phyloP scores from a whole-genome alignment of 2,329 filamentous ascomycete species.

The Phaeoacremonium minimum region DNA sequence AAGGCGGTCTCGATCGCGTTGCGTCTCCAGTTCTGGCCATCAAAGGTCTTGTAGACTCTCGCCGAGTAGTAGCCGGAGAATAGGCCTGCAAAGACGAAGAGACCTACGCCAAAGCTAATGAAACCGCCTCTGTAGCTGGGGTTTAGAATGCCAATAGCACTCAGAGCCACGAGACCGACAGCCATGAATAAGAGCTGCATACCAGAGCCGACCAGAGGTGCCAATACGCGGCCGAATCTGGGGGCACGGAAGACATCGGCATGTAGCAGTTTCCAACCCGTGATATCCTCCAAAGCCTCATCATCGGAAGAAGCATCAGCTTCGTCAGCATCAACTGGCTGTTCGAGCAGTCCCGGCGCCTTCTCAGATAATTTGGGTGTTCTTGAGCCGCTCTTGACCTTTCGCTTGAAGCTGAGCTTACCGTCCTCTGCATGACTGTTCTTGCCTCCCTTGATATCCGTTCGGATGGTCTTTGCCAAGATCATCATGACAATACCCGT shows the following conservation, averaged over 20 bases:
- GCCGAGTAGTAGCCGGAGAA: conserved; percentile 88
- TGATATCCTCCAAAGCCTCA: conserved; percentile 71
- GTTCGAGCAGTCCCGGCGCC: conserved; percentile 55
- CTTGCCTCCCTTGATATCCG: conserved; percentile 72
- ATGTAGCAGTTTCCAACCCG: conserved; percentile 84
- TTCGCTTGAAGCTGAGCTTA: conserved; percentile 51
- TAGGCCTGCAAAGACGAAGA: conserved; percentile 78
- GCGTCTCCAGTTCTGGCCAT: conserved; percentile 67
- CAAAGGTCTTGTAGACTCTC: conserved; percentile 78
- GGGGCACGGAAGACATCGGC: conserved; percentile 84
- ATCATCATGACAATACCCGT: conserved; percentile 80
- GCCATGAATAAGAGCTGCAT: conserved; percentile 85
- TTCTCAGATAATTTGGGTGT: conserved; percentile 47
- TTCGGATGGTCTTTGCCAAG: conserved; percentile 70
- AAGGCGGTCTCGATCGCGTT: conserved; percentile 75
- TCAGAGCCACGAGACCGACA: conserved; percentile 65
- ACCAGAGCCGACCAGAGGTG: conserved; percentile 78
- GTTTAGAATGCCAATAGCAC: conserved; percentile 74
- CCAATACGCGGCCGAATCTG: conserved; percentile 64
- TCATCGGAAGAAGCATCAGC: conserved; percentile 62
- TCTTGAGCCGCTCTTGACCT: conserved; percentile 28
- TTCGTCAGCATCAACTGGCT: conserved; percentile 48
- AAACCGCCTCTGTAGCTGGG: conserved; percentile 89
- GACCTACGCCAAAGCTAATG: conserved; percentile 74
- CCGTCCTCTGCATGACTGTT: conserved; percentile 64